These are phyloP conservation scores for Golubevia pallescens DNA, from an alignment of 1,284 basidiomycete genomes.

Conservation along the genomic window DNA sequence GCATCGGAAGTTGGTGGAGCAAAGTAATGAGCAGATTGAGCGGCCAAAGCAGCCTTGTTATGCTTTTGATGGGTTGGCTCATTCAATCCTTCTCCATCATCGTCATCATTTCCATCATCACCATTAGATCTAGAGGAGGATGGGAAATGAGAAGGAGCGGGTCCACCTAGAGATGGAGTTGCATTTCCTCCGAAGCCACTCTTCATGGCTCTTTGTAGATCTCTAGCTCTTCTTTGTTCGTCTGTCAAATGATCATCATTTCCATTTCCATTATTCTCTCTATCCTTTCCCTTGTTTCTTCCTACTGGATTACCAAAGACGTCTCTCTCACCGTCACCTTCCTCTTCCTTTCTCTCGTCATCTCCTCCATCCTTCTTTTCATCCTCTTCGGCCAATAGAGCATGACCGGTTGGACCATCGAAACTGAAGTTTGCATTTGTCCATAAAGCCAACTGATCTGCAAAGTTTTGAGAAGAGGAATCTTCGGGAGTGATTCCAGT, in stretches of 20 bases:
- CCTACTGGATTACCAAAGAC: not conserved
- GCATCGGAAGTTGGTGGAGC: conserved; percentile 9
- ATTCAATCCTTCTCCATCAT: not conserved
- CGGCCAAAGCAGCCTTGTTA: conserved; percentile 1
- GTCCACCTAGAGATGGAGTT: not conserved
- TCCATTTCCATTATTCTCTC: not conserved
- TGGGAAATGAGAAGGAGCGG: not conserved
- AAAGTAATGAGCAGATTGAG: conserved; percentile 9
- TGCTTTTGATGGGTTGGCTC: conserved; percentile 14
- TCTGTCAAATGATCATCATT: not conserved
- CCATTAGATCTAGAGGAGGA: not conserved
- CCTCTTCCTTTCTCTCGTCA: conserved; percentile 10
- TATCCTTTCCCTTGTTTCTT: not conserved
- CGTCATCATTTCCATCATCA: conserved; percentile 1
- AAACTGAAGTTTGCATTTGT: conserved; percentile 63
- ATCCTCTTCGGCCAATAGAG: conserved; percentile 58
- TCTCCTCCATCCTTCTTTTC: conserved; percentile 42
- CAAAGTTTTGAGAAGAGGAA: conserved; percentile 37
- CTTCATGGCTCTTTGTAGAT: not conserved
- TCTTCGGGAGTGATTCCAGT: conserved; percentile 19
- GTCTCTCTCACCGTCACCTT: not conserved
- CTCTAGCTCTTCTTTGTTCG: not conserved
- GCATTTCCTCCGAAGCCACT: not conserved
- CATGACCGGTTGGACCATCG: conserved; percentile 61
- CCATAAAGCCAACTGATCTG: conserved; percentile 61